A percentile compares a stretch with the other conserved stretches of the same genome.
Evolutionary conservation across 108 stramenopile genomes (phyloP).

Genomic region (Skeletonema grethae): DNA sequence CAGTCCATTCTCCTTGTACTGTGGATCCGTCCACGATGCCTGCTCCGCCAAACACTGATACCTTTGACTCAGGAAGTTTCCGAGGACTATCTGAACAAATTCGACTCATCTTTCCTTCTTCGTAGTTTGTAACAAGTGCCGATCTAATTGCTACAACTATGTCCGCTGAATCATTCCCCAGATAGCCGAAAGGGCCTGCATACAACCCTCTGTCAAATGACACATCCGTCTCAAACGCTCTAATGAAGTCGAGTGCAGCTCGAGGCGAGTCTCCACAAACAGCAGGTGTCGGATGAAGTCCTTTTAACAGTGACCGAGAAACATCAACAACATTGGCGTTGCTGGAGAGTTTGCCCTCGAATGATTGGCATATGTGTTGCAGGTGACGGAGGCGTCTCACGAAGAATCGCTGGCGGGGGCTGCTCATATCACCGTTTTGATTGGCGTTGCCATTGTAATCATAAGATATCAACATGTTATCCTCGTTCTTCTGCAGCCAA

Average conservation of each 20-base stretch:
- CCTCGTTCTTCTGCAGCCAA: conserved; percentile 39
- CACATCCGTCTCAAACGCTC: conserved; percentile 52
- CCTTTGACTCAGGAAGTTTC: conserved; percentile 22
- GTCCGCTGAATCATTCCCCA: conserved; percentile 68
- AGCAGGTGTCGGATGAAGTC: conserved; percentile 87
- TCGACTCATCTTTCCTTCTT: background rate
- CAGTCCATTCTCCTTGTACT: conserved; percentile 84
- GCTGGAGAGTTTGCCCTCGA: conserved; percentile 55
- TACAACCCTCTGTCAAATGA: conserved; percentile 83
- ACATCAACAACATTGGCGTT: conserved; percentile 46
- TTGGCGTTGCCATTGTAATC: conserved; percentile 19
- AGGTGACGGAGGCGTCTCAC: conserved; percentile 79
- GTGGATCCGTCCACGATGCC: conserved; percentile 87
- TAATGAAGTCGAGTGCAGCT: conserved; percentile 65
- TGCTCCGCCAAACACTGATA: conserved; percentile 78
- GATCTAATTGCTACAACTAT: conserved; percentile 82
- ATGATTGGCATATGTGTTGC: conserved; percentile 83
- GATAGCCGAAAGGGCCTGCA: conserved; percentile 84
- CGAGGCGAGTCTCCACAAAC: conserved; percentile 69
- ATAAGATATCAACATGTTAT: conserved; percentile 16
- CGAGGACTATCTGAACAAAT: conserved; percentile 7
- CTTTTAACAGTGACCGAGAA: conserved; percentile 52
- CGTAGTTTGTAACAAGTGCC: conserved; percentile 50
- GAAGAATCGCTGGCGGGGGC: conserved; percentile 47
- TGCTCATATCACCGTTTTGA: conserved; percentile 7